Conservation (phyloP, 306 rosid genomes). For the Arachis hypogaea region DNA sequence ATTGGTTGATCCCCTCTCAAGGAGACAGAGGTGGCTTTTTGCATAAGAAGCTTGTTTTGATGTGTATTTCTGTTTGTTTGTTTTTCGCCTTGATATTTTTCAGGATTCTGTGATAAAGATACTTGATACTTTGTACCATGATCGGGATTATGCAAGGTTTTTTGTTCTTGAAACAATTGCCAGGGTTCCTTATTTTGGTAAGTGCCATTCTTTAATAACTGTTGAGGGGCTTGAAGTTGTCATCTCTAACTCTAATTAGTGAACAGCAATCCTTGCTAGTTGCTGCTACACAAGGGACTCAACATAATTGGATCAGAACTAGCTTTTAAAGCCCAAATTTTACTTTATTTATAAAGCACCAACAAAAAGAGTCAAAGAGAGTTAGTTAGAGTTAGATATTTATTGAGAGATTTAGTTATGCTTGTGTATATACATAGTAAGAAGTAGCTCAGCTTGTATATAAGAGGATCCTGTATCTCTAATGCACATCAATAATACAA, state of each 20-base stretch:
- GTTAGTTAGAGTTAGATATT: too few relatives aligned
- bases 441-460: too few relatives aligned
- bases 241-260: neutral
- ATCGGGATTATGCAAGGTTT: constrained; percentile 90
- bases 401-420: too few relatives aligned
- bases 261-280: neutral
- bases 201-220: constrained; percentile 29
- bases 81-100: constrained; percentile 39
- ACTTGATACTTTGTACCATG: constrained; percentile 76
- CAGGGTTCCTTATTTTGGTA: constrained; percentile 97
- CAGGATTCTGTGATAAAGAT: constrained; percentile 91
- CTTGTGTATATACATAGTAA: too few relatives aligned
- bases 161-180: constrained; percentile 96
- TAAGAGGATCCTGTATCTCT: too few relatives aligned
- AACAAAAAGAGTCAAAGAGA: too few relatives aligned
- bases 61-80: constrained; percentile 16
- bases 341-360: too few relatives aligned
- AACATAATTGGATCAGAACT: too few relatives aligned
- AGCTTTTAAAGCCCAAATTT: too few relatives aligned
- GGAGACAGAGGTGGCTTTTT: constrained; percentile 6
- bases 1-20: neutral
- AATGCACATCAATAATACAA: too few relatives aligned
- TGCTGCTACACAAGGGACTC: neutral
- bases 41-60: neutral
- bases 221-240: neutral